Conservation (phyloP, 1,139 yeast species). For the Kodamaea suecica region DNA sequence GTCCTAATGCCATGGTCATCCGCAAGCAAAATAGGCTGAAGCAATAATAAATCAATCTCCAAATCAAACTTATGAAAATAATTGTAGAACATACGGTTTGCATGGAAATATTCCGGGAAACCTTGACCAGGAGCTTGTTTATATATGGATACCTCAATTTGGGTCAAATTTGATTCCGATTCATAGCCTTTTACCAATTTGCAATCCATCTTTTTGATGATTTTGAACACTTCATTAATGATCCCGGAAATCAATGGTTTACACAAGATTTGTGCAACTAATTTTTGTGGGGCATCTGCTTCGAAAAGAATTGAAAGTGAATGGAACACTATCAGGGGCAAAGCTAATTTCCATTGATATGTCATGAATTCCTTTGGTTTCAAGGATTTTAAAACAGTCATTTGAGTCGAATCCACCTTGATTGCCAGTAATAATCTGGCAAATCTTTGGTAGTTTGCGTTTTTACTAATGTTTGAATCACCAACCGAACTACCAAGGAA, state of each 20-base stretch:
- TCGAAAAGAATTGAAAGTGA: slow-evolving; percentile 75
- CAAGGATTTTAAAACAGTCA: slow-evolving; percentile 42
- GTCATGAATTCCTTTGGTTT: slow-evolving; percentile 61
- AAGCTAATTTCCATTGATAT: slow-evolving; percentile 81
- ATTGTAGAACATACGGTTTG: slow-evolving; percentile 59
- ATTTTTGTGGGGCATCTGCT: slow-evolving; percentile 55
- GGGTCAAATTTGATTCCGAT: slow-evolving; percentile 57
- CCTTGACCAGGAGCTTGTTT: slow-evolving; percentile 13
- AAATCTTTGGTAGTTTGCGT: slow-evolving; percentile 25
- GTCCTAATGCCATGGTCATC: slow-evolving; percentile 84
- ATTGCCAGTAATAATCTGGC: slow-evolving; percentile 32
- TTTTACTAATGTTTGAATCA: slow-evolving; percentile 14
- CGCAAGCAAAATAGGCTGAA: slow-evolving; percentile 83
- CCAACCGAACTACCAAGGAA: slow-evolving; percentile 37
- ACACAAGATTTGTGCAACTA: slow-evolving; percentile 68
- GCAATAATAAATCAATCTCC: slow-evolving; percentile 67
- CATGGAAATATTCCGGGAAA: slow-evolving; percentile 32
- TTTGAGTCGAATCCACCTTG: slow-evolving; percentile 16
- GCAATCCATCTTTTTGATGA: slow-evolving; percentile 77
- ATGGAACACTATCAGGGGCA: slow-evolving; percentile 74
- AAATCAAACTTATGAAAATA: slow-evolving; percentile 53
- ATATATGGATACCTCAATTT: slow-evolving; percentile 49
- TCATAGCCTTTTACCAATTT: slow-evolving; percentile 64
- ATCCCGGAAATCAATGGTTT: slow-evolving; percentile 82
- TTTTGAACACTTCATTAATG: slow-evolving; percentile 67